phyloP scores from a whole-genome alignment of 768 basidiomycete genomes.

The Amanita polypyramis region DNA sequence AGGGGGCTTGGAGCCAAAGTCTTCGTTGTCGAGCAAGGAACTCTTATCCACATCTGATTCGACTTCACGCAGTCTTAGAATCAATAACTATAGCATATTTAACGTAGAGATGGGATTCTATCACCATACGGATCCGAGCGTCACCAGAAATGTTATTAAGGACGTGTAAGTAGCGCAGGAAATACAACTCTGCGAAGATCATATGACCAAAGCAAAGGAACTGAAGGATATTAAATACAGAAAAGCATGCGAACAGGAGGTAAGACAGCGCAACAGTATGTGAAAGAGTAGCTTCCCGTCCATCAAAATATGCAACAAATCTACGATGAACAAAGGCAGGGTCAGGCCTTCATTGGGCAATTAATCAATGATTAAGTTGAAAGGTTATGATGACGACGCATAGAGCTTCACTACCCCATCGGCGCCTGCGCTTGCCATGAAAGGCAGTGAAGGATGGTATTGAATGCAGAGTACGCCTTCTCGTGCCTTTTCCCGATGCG shows the following conservation, averaged over 20 bases:
- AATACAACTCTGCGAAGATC: slow-evolving; percentile 4
- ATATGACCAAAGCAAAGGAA: background rate
- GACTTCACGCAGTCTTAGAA: background rate
- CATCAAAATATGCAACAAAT: slow-evolving; percentile 2
- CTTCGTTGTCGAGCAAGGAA: slow-evolving; percentile 67
- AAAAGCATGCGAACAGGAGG: slow-evolving; percentile 1
- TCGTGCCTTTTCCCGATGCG: slow-evolving; percentile 80
- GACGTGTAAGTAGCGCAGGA: background rate
- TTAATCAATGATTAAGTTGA: slow-evolving; percentile 6
- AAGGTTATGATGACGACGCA: slow-evolving; percentile 57
- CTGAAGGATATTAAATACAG: slow-evolving; percentile 1
- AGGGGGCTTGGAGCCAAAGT: slow-evolving; percentile 64
- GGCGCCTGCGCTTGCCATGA: slow-evolving; percentile 91
- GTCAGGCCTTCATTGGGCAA: background rate
- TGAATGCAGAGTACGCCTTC: slow-evolving; percentile 89
- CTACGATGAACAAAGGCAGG: background rate
- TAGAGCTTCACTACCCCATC: slow-evolving; percentile 92
- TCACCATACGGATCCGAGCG: background rate
- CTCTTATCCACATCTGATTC: slow-evolving; percentile 49
- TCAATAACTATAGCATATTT: background rate
- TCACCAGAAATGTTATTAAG: background rate
- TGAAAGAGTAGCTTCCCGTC: background rate
- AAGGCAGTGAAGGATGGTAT: slow-evolving; percentile 72
- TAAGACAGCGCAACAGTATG: background rate
- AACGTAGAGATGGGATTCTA: background rate